Base-by-base conservation (phyloP, 1,139 yeast genomes). In the Casaregolazyma lundiana region DNA sequence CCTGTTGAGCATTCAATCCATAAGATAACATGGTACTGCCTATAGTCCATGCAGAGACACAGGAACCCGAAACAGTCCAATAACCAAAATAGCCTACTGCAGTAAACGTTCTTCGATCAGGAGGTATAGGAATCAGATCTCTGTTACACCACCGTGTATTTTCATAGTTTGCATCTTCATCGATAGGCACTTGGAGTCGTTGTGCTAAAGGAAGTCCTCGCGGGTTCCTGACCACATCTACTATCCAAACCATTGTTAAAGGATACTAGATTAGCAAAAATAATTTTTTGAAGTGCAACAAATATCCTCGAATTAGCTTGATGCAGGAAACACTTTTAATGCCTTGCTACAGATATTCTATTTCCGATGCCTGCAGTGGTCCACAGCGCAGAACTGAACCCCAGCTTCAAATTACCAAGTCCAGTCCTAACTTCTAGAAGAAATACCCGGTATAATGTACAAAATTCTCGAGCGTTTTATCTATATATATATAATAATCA, bases 71-170 rank as follows among this genome's bases (percentile, higher is more conserved):
- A 40, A 57, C 52, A 24, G 55, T 54, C 62, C 61, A 58, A 42
- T 49, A 57, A 6, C 57, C 56, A 3, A 55, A 44, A 40, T 48
- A 57, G 13, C 57, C 48, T 49, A 47, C 46, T 34, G 51, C 47
- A 17, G 48, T 51, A 60, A 61, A 58, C 4, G 50, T 49, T 41
- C 62, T 45, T 47, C 62, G 37, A 6, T 47, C 38, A 11, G 58
- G 57, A 5, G 61, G 62, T 47, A 58, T 36, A 9, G 61, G 62
- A 18, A 55, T 48, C 20, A 57, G 46, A 41, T 58, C 62, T 11
- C 45, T 39, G 39, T 54, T 55, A 5, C 37, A 38, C 53, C 53
- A 50, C 20, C 21, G 19, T 20, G 43, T 24, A 18, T 41, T 34
- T 3, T 39, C 22, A 16, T 21, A 21, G 17, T 37, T 37, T 7